These are phyloP conservation scores for Hanseniaspora taiwanica DNA, from an alignment of 805 yeast species.

Conservation along the genomic window DNA sequence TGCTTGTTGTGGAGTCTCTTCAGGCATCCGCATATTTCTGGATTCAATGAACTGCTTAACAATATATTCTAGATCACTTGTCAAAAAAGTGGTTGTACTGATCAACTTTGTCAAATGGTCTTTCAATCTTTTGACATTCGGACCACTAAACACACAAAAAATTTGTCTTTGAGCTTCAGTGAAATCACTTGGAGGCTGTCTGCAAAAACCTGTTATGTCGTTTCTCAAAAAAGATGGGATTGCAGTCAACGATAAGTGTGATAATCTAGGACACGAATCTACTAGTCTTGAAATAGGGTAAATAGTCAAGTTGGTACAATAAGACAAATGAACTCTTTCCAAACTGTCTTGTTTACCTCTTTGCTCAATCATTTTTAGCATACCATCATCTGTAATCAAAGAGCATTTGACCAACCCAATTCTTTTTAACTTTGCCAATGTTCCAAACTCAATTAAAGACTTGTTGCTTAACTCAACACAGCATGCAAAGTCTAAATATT, in stretches of 20 bases:
- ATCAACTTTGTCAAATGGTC: conserved; percentile 42
- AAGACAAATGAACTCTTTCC: conserved; percentile 87
- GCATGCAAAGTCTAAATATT: conserved; percentile 90
- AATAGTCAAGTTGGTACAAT: conserved; percentile 69
- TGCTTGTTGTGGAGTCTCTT: conserved; percentile 18
- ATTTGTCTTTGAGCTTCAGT: conserved; percentile 71
- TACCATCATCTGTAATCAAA: conserved; percentile 76
- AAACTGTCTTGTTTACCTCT: conserved; percentile 66
- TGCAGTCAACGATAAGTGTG: conserved; percentile 88
- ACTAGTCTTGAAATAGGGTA: conserved; percentile 66
- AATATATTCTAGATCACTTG: conserved; percentile 21
- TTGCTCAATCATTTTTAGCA: conserved; percentile 49
- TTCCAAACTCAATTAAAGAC: conserved; percentile 63
- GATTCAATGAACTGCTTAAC: conserved; percentile 16
- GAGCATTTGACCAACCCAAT: conserved; percentile 89
- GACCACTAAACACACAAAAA: conserved; percentile 89
- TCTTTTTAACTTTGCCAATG: conserved; percentile 67
- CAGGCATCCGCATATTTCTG: conserved; percentile 14
- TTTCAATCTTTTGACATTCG: conserved; percentile 68
- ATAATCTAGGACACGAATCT: conserved; percentile 69
- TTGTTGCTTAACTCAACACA: conserved; percentile 80
- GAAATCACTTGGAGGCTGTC: conserved; percentile 88
- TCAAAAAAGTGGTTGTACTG: conserved; percentile 22
- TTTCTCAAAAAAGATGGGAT: conserved; percentile 77
- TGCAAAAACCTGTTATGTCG: conserved; percentile 76